Evolutionary conservation across 2,329 filamentous ascomycete species (phyloP).

Genomic region (Cladosporium sp.): DNA sequence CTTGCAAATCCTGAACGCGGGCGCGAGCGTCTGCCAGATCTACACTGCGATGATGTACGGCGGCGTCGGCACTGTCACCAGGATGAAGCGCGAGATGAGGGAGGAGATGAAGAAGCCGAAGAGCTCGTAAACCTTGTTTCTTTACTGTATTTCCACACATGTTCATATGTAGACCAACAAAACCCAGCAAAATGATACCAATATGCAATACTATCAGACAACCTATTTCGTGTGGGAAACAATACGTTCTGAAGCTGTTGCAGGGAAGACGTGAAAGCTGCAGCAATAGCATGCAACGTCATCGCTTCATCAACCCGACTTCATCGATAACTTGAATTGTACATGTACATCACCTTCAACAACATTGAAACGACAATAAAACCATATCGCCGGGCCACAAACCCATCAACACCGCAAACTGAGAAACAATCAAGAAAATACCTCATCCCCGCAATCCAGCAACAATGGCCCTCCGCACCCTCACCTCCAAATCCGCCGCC

Average conservation of each 20-base stretch:
- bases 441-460: background rate
- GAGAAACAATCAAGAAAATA: too few relatives aligned
- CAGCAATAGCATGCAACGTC: too few relatives aligned
- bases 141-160: background rate
- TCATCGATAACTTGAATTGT: too few relatives aligned
- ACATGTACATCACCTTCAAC: background rate
- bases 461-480: slow-evolving; percentile 47
- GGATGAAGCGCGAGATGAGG: slow-evolving; percentile 49
- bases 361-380: background rate
- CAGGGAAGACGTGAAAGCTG: too few relatives aligned
- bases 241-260: background rate
- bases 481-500: slow-evolving; percentile 81
- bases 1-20: slow-evolving; percentile 75
- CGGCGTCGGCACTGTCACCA: slow-evolving; percentile 57
- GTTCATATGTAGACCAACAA: slow-evolving; percentile 10
- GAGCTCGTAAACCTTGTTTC: slow-evolving; percentile 3
- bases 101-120: slow-evolving; percentile 32
- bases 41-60: slow-evolving; percentile 74
- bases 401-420: background rate
- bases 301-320: slow-evolving; percentile 8
- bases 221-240: too few relatives aligned
- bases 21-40: slow-evolving; percentile 64
- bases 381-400: too few relatives aligned
- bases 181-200: background rate
- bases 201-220: background rate